These are phyloP conservation scores for Sphaerulina musiva DNA, from an alignment of 2,329 filamentous ascomycete species.

Conservation along the genomic window DNA sequence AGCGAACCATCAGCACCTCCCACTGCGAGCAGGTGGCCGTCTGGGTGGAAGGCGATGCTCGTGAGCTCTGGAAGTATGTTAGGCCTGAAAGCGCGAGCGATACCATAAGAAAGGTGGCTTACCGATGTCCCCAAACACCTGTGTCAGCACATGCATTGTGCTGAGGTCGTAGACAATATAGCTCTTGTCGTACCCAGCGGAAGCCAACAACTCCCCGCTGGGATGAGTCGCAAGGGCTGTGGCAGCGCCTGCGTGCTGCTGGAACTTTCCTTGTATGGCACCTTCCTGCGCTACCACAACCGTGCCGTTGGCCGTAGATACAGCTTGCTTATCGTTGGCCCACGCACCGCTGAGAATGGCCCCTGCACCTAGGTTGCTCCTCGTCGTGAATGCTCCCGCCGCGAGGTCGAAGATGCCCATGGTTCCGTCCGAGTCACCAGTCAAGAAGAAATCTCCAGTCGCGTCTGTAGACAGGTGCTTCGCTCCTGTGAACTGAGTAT, in stretches of 20 bases:
- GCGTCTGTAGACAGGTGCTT: constrained; percentile 53
- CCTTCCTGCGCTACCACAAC: constrained; percentile 75
- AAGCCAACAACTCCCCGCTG: constrained; percentile 73
- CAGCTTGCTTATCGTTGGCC: constrained; percentile 61
- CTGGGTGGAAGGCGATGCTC: constrained; percentile 82
- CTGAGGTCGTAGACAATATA: constrained; percentile 81
- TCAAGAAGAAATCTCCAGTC: constrained; percentile 59
- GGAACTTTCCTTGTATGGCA: constrained; percentile 60
- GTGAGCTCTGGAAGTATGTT: constrained; percentile 55
- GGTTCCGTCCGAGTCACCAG: constrained; percentile 68
- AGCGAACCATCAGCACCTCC: constrained; percentile 75
- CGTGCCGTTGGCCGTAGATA: constrained; percentile 67
- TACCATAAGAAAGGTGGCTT: constrained; percentile 37
- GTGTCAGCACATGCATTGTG: constrained; percentile 61
- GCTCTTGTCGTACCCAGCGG: constrained; percentile 85
- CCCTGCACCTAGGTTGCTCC: constrained; percentile 56
- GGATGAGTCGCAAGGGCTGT: constrained; percentile 77
- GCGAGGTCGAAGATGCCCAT: constrained; percentile 73
- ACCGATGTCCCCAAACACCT: constrained; percentile 75
- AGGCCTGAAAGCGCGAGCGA: constrained; percentile 15
- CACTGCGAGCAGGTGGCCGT: constrained; percentile 86
- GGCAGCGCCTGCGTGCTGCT: constrained; percentile 75
- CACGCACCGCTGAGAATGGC: constrained; percentile 62
- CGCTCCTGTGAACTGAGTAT: constrained; percentile 55
- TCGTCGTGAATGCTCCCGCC: constrained; percentile 66